Percentiles rank a stretch among this genome's conserved stretches.
Conservation (phyloP, 495 filamentous ascomycete species). For the Wilcoxina mikolae region DNA sequence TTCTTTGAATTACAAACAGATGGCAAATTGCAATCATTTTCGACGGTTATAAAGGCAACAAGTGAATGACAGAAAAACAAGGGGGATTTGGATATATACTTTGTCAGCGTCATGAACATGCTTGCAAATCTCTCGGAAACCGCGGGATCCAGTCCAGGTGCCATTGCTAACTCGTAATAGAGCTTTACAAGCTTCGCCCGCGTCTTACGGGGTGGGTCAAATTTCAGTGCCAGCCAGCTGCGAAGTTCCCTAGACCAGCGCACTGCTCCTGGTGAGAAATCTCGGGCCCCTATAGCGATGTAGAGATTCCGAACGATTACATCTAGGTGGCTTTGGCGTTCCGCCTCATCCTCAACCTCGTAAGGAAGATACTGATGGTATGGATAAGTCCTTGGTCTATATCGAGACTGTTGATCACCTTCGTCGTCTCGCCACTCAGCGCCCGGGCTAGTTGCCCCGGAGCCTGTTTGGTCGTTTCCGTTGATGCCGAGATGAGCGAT, state of each 20-base stretch:
- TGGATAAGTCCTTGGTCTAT: slow-evolving; percentile 78
- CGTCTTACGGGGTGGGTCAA: slow-evolving; percentile 73
- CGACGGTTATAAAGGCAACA: not conserved
- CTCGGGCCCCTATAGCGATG: slow-evolving; percentile 74
- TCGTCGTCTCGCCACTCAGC: slow-evolving; percentile 43
- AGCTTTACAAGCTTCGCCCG: slow-evolving; percentile 71
- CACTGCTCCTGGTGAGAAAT: slow-evolving; percentile 82
- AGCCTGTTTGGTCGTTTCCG: slow-evolving; percentile 26
- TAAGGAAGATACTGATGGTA: slow-evolving; percentile 86
- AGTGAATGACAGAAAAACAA: slow-evolving; percentile 13
- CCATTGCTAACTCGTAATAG: slow-evolving; percentile 87
- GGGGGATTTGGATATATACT: slow-evolving; percentile 43
- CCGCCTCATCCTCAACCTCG: slow-evolving; percentile 56
- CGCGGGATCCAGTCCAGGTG: slow-evolving; percentile 68
- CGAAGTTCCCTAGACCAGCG: slow-evolving; percentile 96
- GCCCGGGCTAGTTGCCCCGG: slow-evolving; percentile 37
- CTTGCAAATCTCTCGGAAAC: slow-evolving; percentile 83
- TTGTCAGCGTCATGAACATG: slow-evolving; percentile 89
- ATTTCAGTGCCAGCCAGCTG: slow-evolving; percentile 91
- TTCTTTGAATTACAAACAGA: slow-evolving; percentile 10
- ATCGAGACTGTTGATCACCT: slow-evolving; percentile 45
- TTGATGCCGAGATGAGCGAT: slow-evolving; percentile 26
- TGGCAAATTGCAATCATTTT: not conserved
- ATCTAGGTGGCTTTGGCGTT: slow-evolving; percentile 56
- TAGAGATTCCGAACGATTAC: slow-evolving; percentile 88